Base-by-base conservation (phyloP, 73 alveolate species). In the Paramecium primaurelia region DNA sequence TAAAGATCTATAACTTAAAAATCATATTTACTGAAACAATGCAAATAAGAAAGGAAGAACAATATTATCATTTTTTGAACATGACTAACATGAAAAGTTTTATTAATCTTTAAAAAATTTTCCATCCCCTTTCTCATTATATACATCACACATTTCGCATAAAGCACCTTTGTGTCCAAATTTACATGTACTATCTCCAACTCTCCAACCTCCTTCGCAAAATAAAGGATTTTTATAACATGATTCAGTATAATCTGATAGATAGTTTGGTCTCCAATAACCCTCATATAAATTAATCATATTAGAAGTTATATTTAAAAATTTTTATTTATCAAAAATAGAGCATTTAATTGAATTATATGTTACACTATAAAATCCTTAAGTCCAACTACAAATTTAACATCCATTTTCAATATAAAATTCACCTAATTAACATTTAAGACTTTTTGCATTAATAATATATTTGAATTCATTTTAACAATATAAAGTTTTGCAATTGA, bases 61-160 rank as follows among this genome's bases (percentile, higher is more conserved):
- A 8, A 34, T 54, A 54, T 54, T 34, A 5, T 54, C 32, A 54
- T 18, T 18, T 54, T 54, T 18, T 1, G 20, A 54, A 4, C 69
- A 54, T 0, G 18, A 4, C 4, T 18, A 4, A 18, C 69, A 54
- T 4, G 11, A 2, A 7, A 18, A 54, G 20, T 14, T 54, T 54
- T 54, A 54, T 54, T 54, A 54, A 54, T 54, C 69, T 18, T 54
- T 54, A 54, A 54, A 54, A 22, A 54, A 54, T 12, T 68, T 0
- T 28, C 84, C 47, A 1, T 8, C 16, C 7, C 51, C 47, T 32
- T 68, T 1, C 26, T 28, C 2, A 68, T 68, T 26, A 7, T 68
- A 28, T 14, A 30, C 49, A 58, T 86, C 93, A 86, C 93, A 86
- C n/a, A 59, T 86, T 8, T 86, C 38, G 20, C 93, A 86, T 6